Evolutionary conservation across 306 rosid species (phyloP).

Genomic region (Quercus cerris): DNA sequence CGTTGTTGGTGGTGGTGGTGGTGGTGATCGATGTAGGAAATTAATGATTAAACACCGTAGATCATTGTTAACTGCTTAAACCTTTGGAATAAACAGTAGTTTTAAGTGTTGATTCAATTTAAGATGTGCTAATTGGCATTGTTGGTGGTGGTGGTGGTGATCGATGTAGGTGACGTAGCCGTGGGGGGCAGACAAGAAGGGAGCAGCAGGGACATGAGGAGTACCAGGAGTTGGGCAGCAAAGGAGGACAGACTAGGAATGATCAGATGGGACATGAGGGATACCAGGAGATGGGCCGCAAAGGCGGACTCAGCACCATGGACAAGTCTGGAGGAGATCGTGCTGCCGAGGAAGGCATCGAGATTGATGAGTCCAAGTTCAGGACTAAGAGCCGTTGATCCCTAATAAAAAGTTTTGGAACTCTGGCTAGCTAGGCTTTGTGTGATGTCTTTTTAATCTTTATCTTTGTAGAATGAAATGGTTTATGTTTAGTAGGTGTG

Average conservation of each 20-base stretch:
- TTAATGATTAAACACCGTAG: no score
- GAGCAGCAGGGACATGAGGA: constrained; percentile 65
- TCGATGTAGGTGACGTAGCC: constrained; percentile 45
- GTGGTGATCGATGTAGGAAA: no score
- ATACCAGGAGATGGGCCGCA: constrained; percentile 45
- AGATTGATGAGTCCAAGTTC: constrained; percentile 44
- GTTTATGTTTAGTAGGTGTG: background rate
- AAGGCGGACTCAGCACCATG: constrained; percentile 44
- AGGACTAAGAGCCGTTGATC: background rate
- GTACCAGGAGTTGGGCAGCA: constrained; percentile 32
- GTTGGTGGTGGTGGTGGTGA: background rate
- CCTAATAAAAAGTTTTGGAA: background rate
- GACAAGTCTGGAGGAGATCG: constrained; percentile 38
- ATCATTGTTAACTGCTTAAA: no score
- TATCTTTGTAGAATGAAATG: background rate
- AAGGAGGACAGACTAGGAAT: constrained; percentile 63
- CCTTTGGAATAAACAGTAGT: no score
- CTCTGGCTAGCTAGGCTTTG: background rate
- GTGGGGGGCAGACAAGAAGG: constrained; percentile 63
- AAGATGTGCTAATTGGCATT: background rate
- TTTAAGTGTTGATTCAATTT: no score
- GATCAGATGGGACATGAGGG: constrained; percentile 69
- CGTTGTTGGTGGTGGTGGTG: no score
- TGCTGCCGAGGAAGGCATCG: constrained; percentile 31
- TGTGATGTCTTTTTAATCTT: background rate